A percentile compares a stretch with the other conserved stretches of the same genome.
phyloP scores from a whole-genome alignment of 2,329 filamentous ascomycete genomes.

The Chaetomiaceae sp. region DNA sequence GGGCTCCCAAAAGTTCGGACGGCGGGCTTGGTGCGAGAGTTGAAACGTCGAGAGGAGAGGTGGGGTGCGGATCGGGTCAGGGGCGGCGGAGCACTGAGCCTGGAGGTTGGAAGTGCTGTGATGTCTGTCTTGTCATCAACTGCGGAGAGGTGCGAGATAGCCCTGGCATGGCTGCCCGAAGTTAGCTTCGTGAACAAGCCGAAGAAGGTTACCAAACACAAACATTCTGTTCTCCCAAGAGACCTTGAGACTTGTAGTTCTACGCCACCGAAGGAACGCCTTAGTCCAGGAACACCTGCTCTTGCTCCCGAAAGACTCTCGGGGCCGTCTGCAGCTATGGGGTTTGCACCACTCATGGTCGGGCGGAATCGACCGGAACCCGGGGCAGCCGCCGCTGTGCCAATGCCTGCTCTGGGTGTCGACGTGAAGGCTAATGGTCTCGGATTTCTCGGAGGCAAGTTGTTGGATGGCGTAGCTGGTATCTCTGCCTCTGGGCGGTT shows the following conservation, averaged over 20 bases:
- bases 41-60: not conserved
- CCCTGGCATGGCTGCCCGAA: not conserved
- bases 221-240: not conserved
- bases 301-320: not conserved
- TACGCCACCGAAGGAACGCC: not conserved
- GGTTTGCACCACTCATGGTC: not conserved
- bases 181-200: not conserved
- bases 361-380: slow-evolving; percentile 2
- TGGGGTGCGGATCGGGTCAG: not conserved
- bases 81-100: slow-evolving; percentile 5
- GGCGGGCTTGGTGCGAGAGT: not conserved
- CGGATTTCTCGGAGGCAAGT: not conserved
- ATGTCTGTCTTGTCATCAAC: not conserved
- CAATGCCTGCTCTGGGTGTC: slow-evolving; percentile 7
- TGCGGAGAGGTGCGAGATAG: not conserved
- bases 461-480: slow-evolving; percentile 11
- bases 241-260: not conserved
- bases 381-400: not conserved
- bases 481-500: not conserved
- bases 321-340: not conserved
- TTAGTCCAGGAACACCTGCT: not conserved
- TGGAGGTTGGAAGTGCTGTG: slow-evolving; percentile 7
- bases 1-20: not conserved
- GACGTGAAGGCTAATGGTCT: not conserved
- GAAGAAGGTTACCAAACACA: not conserved